Evolutionary conservation across 805 yeast species (phyloP).

Genomic region (Lipomyces anomalus): DNA sequence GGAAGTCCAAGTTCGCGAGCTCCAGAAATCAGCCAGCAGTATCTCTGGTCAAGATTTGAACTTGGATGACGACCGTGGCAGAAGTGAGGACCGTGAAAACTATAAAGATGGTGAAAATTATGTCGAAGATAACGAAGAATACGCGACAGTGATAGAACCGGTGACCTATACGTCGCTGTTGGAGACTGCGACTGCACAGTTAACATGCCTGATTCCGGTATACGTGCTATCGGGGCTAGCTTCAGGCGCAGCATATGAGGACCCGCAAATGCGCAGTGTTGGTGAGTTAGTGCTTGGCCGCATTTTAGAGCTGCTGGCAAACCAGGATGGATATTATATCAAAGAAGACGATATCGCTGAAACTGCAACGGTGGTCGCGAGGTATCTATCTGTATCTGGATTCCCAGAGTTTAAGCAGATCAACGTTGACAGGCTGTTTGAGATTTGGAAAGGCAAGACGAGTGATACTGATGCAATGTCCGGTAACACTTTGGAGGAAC

Average conservation of each 20-base stretch:
- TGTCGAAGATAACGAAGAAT: constrained; percentile 10
- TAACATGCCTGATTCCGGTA: constrained; percentile 20
- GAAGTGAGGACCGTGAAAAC: neutral
- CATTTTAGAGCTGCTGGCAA: too few species aligned
- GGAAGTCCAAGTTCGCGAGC: constrained; percentile 14
- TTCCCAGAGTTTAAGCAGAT: constrained; percentile 5
- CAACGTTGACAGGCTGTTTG: neutral
- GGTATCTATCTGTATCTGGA: constrained; percentile 16
- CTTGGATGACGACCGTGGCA: too few species aligned
- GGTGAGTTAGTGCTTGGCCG: too few species aligned
- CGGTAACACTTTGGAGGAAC: neutral
- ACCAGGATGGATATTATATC: too few species aligned
- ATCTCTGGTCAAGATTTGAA: too few species aligned
- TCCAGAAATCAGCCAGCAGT: too few species aligned
- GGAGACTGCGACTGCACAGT: constrained; percentile 20
- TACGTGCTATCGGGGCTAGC: constrained; percentile 14
- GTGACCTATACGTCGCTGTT: constrained; percentile 18
- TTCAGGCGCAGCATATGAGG: too few species aligned
- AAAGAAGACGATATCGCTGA: constrained; percentile 4
- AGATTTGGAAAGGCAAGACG: neutral
- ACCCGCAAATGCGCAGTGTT: too few species aligned
- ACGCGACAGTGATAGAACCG: constrained; percentile 22
- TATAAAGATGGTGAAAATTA: constrained; percentile 2
- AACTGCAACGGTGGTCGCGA: constrained; percentile 13
- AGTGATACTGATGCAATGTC: too few species aligned